Evolutionary conservation across 257 asterid genomes (phyloP), one percentile per base, ranked within the genome.

Genomic region (Knoxia roxburghii): DNA sequence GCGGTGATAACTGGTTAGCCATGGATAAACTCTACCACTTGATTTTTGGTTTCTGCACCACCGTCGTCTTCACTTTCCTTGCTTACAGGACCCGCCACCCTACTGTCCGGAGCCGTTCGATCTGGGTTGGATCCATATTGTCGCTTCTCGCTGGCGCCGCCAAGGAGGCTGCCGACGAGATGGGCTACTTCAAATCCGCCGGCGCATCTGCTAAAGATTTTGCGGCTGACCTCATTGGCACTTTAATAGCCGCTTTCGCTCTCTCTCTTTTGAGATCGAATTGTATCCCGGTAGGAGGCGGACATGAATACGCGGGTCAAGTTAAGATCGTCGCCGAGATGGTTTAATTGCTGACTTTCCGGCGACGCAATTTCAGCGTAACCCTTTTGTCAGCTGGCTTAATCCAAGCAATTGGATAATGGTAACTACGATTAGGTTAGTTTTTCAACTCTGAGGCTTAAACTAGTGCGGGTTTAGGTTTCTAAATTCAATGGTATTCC

Each of bases 181-280:
- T 91, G 8, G 98, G 98, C 0, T 83, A 72, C 74, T 87, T 89
- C 75, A 73, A 70, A 51, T 89, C 97, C 56, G 81, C 96, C 55
- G 96, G 97, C 6, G 97, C 89, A 1, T 92, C 97, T n/a, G 18
- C 73, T 49, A 89, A 87, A 77, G 98, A 92, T 72, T 87, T 83
- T 24, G 84, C 78, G 5, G 84, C 90, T 27, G 96, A 89, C 72
- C 35, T 86, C 50, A 8, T 81, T 58, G 96, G 95, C 13, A 80
- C 86, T 35, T 69, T 86, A 0, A 65, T 83, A 26, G 95, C 95
- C 46, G 89, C 79, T 27, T 59, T 75, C 21, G 64, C 72, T 66
- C 83, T 89, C 21, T 56, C 56, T 68, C 72, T 84, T 23, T 76
- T 10, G 35, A 68, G 68, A 73, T 54, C 69, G 13, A 58, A 60